Base-by-base conservation (phyloP, 306 rosid species). In the Medicago lupulina region DNA sequence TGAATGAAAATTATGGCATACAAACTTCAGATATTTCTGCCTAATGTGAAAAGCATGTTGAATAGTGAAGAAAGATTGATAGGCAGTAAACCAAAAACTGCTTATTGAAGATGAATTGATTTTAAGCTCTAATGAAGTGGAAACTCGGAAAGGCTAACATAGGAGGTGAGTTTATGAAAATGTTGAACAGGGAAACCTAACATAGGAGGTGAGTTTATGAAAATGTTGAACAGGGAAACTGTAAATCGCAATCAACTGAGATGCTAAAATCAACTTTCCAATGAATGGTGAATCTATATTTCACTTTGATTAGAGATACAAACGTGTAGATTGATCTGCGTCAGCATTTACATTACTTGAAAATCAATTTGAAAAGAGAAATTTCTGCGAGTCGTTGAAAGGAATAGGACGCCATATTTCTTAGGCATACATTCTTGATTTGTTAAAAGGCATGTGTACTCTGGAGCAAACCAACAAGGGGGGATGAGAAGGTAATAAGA, bases 131-230 rank as follows among this genome's bases (percentile, higher is more conserved):
- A n/a, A 10, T 39, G 2, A 5, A 9, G 36, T n/a, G 54, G 65
- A 67, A 67, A 18, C 60, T 28, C 73, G 50, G 10, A 79, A 63
- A 44, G 39, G 64, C 39, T 8, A 77, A 47, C 51, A 28, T 44
- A 23, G 0, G 36, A 41, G 62, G 43, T 36, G n/a, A 34, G 18
- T 38, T 61, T 38, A 68, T 23, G 74, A 39, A 43, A 21, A 62
- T 62, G 68, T 62, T 62, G 14, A 15, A 34, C 14, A 34, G 44
- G 44, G 44, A n/a, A n/a, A n/a, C n/a, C n/a, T n/a, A n/a, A n/a
- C n/a, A n/a, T n/a, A n/a, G n/a, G n/a, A n/a, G n/a, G n/a, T n/a
- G n/a, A n/a, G n/a, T n/a, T n/a, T n/a, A n/a, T n/a, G n/a, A n/a
- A n/a, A n/a, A n/a, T n/a, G n/a, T n/a, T n/a, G n/a, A n/a, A n/a